Evolutionary conservation across 2,329 filamentous ascomycete genomes (phyloP).

Genomic region (Xylaria polymorpha): DNA sequence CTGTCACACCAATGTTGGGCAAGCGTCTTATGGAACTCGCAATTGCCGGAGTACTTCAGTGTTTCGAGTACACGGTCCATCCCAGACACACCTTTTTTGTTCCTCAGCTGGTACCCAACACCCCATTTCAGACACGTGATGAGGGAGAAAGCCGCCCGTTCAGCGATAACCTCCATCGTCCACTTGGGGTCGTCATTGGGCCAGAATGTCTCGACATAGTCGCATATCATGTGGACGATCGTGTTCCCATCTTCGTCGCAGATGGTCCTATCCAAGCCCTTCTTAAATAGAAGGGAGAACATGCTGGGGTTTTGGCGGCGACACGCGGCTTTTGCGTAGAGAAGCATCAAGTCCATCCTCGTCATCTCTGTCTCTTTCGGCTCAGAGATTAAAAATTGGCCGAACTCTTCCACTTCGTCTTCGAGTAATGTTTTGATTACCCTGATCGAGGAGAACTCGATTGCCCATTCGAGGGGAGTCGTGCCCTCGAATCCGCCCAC

Average conservation of each 20-base stretch:
- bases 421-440: slow-evolving; percentile 22
- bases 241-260: slow-evolving; percentile 39
- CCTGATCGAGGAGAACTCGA: slow-evolving; percentile 26
- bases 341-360: slow-evolving; percentile 11
- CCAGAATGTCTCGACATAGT: slow-evolving; percentile 30
- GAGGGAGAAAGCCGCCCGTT: slow-evolving; percentile 27
- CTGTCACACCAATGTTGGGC: slow-evolving; percentile 20
- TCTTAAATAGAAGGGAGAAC: slow-evolving; percentile 26
- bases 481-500: slow-evolving; percentile 25
- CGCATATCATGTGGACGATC: slow-evolving; percentile 40
- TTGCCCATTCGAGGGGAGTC: slow-evolving; percentile 42
- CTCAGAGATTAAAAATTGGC: background rate
- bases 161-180: slow-evolving; percentile 27
- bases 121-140: slow-evolving; percentile 24
- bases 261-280: slow-evolving; percentile 22
- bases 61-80: slow-evolving; percentile 32
- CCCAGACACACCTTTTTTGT: slow-evolving; percentile 35
- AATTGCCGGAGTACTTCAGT: slow-evolving; percentile 33
- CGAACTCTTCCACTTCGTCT: background rate
- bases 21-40: slow-evolving; percentile 33
- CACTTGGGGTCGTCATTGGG: slow-evolving; percentile 21
- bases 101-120: slow-evolving; percentile 22
- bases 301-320: slow-evolving; percentile 35
- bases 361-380: background rate
- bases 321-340: slow-evolving; percentile 37